A percentile compares a stretch with the other conserved stretches of the same genome.
Conservation (phyloP, 2,329 filamentous ascomycete species). For the Catunica adiposa region DNA sequence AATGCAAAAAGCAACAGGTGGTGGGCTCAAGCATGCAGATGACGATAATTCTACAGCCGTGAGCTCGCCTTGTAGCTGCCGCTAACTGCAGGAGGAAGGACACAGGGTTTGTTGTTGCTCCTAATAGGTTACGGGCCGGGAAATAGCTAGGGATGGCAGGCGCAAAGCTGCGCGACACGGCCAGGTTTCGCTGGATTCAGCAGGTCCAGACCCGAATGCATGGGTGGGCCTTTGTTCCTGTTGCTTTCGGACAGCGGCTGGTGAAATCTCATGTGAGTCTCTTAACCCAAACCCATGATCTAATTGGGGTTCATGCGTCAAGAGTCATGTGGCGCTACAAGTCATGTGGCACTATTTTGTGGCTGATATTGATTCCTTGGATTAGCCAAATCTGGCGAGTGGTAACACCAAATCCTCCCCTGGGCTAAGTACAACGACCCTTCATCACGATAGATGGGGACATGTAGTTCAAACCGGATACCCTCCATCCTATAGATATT, state of each 20-base stretch:
- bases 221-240: neutral
- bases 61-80: neutral
- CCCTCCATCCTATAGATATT: neutral
- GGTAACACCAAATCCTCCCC: too few species aligned
- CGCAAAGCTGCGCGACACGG: slow-evolving; percentile 1
- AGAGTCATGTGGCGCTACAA: neutral
- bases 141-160: neutral
- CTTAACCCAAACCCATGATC: neutral
- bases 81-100: slow-evolving; percentile 10
- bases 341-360: neutral
- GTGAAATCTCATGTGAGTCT: neutral
- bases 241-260: neutral
- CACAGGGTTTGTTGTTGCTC: neutral
- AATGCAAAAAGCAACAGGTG: neutral
- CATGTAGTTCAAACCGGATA: neutral
- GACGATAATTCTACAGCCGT: neutral
- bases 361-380: too few species aligned
- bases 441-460: too few species aligned
- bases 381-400: too few species aligned
- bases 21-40: neutral
- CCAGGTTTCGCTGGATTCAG: neutral
- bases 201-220: neutral
- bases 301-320: neutral
- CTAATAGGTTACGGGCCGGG: slow-evolving; percentile 1
- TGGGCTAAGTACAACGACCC: too few species aligned